Percentiles rank a stretch among this genome's conserved stretches.
These are phyloP conservation scores for Scopulariopsis brevicaulis DNA, from an alignment of 2,329 filamentous ascomycete genomes.

Conservation along the genomic window DNA sequence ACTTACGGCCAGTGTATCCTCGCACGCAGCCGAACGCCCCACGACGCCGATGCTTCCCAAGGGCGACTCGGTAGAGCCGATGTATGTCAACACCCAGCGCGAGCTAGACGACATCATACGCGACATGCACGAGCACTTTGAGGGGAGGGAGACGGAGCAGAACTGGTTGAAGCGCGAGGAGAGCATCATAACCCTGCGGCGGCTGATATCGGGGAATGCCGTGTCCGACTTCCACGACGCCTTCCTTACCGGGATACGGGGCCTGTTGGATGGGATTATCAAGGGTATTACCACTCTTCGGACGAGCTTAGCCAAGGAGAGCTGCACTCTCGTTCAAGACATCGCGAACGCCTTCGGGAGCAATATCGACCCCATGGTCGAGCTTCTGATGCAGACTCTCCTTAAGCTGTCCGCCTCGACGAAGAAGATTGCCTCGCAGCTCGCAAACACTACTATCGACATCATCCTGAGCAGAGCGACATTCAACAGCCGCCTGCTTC, in stretches of 20 bases:
- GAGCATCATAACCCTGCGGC: constrained; percentile 62
- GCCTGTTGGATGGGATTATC: constrained; percentile 74
- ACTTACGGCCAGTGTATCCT: constrained; percentile 40
- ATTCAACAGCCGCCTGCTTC: constrained; percentile 70
- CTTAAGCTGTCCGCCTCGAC: constrained; percentile 83
- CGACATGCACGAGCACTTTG: constrained; percentile 71
- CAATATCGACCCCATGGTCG: constrained; percentile 76
- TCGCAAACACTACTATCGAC: constrained; percentile 72
- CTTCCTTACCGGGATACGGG: constrained; percentile 61
- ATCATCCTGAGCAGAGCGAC: constrained; percentile 68
- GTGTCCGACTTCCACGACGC: constrained; percentile 61
- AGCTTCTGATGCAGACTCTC: constrained; percentile 78
- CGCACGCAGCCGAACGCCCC: constrained; percentile 35
- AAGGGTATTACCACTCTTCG: constrained; percentile 75
- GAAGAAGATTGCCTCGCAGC: constrained; percentile 85
- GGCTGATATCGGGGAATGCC: constrained; percentile 74
- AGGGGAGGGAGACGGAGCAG: constrained; percentile 78
- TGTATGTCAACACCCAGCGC: constrained; percentile 71
- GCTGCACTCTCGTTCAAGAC: constrained; percentile 75
- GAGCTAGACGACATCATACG: constrained; percentile 83
- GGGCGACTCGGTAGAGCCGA: constrained; percentile 61
- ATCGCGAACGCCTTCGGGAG: constrained; percentile 66
- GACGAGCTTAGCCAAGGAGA: constrained; percentile 83
- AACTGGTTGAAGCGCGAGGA: constrained; percentile 89
- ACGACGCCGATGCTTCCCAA: constrained; percentile 50